Evolutionary conservation across 2,329 filamentous ascomycete genomes (phyloP), one percentile per base, ranked within the genome.

Genomic region (Cercospora sp.): DNA sequence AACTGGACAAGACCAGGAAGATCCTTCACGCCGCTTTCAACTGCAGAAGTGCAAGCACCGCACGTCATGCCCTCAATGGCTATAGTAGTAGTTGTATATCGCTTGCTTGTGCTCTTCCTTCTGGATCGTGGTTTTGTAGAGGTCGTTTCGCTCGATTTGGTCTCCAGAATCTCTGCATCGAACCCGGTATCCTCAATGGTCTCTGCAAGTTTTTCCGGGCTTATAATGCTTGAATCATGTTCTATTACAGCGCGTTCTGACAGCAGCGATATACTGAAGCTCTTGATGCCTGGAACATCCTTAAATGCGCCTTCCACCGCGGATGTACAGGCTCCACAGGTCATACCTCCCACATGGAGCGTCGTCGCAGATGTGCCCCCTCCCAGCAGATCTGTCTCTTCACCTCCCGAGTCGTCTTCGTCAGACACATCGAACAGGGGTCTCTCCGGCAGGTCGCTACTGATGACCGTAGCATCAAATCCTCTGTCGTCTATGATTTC

Each of bases 61-160:
- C 95, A 98, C 1, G 95, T 99, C 95, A 99, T 99, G 61, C 95
- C 95, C 73, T 95, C 92, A 64, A 99, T 92, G 4, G 91, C 89
- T 18, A 99, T 86, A 0, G 94, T 98, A 0, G 94, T 97, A 0
- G 88, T 92, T 66, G 90, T 84, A 3, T 79, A 68, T 68, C 70
- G 76, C 33, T 77, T 80, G 66, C 70, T 61, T 82, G 80, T 70
- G 83, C 79, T 73, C 79, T 69, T 77, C 75, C 71, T 71, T 68
- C 69, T 69, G 59, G 66, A 78, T 77, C 68, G 78, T 74, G 64
- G 73, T 74, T n/a, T 74, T 42, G 77, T 79, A 61, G 79, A 72
- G 53, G 66, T 78, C 75, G 73, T 68, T 60, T 74, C 73, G 64
- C 85, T 80, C 68, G 84, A 81, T 67, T 86, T 86, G 40, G 90